Base-by-base conservation (phyloP, 352 stramenopile species). In the Globisporangium lucens region DNA sequence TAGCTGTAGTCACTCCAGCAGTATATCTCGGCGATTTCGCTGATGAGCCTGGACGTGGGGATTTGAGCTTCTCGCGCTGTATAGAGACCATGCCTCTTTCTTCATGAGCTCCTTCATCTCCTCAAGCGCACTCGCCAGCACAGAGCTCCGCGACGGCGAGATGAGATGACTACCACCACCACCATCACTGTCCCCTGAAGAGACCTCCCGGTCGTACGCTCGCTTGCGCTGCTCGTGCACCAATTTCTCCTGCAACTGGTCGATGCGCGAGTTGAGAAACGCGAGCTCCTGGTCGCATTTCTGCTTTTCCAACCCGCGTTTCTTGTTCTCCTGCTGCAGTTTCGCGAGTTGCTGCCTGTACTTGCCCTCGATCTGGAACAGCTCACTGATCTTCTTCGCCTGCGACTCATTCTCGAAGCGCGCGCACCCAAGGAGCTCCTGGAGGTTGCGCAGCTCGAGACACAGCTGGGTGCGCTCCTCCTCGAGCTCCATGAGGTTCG, bases 401-500 rank as follows among this genome's bases (percentile, higher is more conserved):
- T 79, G 74, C 0, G 61, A 27, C 52, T 79, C 70, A 22, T 73
- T 70, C 49, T 85, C 70, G 13, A 75, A 36, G 0, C 71, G 74
- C 41, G 80, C 71, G 2, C 56, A 67, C 22, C 52, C 47, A 9
- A 86, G 56, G 10, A 79, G 62, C 4, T 75, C 66, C 59, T 84
- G 68, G 4, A 79, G 65, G 7, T 79, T 71, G 22, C 63, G 65
- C 9, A 86, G 36, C 61, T 89, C 83, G 30, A 80, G 35, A 15
- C 79, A 75, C 5, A 89, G 47, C 55, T 91, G 80, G 52, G 61
- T 68, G n/a, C 72, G 70, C 47, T 88, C 83, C 51, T 89, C 74
- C 49, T 91, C 80, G 2, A 91, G 70, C 59, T 91, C 77, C 72
- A 89, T 82, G 15, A 85, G 61, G 59, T 75, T 80, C 1, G 80